Percentiles rank a stretch among this genome's conserved stretches.
phyloP scores from a whole-genome alignment of 1,139 yeast genomes.

The Tardiomyces blankii region DNA sequence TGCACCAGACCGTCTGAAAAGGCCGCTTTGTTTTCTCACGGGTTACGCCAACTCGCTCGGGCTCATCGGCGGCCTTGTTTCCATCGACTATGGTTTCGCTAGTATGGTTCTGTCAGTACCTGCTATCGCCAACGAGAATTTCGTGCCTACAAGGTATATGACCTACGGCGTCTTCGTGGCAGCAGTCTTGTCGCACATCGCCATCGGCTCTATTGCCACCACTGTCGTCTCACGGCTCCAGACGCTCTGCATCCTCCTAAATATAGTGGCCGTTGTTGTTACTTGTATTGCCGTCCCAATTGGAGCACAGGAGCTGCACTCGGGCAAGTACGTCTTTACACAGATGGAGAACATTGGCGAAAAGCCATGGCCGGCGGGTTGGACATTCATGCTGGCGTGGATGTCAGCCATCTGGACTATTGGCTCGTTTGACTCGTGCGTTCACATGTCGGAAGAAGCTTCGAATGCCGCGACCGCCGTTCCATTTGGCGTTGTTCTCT shows the following conservation, averaged over 20 bases:
- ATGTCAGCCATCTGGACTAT: conserved; percentile 65
- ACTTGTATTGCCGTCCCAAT: conserved; percentile 55
- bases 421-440: conserved; percentile 63
- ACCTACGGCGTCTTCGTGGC: conserved; percentile 48
- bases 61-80: conserved; percentile 43
- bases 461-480: conserved; percentile 54
- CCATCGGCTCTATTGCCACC: conserved; percentile 40
- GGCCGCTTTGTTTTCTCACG: conserved; percentile 43
- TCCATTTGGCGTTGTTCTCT: conserved; percentile 50
- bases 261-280: conserved; percentile 43
- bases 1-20: conserved; percentile 38
- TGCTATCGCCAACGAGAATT: conserved; percentile 35
- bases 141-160: conserved; percentile 35
- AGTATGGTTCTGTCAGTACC: conserved; percentile 42
- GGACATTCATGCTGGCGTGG: conserved; percentile 51
- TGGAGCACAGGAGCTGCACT: conserved; percentile 16
- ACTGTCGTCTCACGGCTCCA: conserved; percentile 47
- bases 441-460: conserved; percentile 62
- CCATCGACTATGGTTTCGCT: conserved; percentile 50
- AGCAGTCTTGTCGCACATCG: conserved; percentile 35
- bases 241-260: conserved; percentile 45
- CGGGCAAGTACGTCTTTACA: conserved; percentile 43
- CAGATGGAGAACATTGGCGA: conserved; percentile 33
- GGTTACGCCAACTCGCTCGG: conserved; percentile 52
- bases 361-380: conserved; percentile 56